Evolutionary conservation across 768 basidiomycete species (phyloP).

Genomic region (Amanita rubescens): DNA sequence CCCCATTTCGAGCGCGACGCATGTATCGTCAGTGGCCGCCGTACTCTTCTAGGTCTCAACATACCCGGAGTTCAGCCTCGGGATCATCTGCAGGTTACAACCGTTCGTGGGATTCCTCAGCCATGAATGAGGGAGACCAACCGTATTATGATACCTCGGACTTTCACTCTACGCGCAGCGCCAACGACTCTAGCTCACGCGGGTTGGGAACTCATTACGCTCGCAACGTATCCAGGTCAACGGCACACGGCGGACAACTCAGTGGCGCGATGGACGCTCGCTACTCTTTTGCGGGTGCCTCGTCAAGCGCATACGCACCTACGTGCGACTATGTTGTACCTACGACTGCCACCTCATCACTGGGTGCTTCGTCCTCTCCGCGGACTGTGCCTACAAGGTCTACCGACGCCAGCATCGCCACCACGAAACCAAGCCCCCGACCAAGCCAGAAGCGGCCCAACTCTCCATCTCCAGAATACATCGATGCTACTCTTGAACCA

Average conservation of each 20-base stretch:
- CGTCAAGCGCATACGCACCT: background rate
- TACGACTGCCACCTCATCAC: background rate
- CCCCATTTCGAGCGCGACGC: no score
- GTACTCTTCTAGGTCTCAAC: background rate
- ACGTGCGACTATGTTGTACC: background rate
- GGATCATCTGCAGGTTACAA: background rate
- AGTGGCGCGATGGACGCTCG: background rate
- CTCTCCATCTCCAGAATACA: conserved; percentile 20
- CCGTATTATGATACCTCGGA: background rate
- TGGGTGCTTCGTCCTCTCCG: background rate
- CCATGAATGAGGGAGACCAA: background rate
- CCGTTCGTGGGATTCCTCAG: background rate
- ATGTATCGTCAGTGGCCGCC: background rate
- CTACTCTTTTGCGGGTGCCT: background rate
- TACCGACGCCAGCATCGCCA: background rate
- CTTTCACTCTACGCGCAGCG: background rate
- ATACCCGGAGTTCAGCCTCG: background rate
- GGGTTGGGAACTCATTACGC: background rate
- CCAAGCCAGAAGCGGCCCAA: background rate
- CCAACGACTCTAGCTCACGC: background rate
- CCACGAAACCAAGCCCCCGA: background rate
- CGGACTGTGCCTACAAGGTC: background rate
- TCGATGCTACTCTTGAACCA: conserved; percentile 21
- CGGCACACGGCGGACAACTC: background rate
- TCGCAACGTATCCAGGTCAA: background rate